phyloP scores from a whole-genome alignment of 257 asterid species.

The Penstemon eatonii region DNA sequence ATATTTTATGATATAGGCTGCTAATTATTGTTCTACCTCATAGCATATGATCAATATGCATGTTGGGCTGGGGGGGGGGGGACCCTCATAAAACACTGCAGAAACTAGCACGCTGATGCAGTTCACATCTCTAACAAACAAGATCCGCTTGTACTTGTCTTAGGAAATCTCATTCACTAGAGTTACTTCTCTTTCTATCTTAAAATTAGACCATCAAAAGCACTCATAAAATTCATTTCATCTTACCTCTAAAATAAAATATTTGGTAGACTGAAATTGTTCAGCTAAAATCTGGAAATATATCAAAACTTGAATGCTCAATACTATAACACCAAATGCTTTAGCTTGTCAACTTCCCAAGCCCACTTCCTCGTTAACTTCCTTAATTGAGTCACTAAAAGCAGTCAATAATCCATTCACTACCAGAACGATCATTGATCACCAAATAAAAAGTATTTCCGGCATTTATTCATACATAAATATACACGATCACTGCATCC shows the following conservation, averaged over 20 bases:
- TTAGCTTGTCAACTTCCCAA: background rate
- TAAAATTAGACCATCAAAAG: background rate
- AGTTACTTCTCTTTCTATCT: slow-evolving; percentile 15
- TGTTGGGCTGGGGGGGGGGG: background rate
- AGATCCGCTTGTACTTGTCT: slow-evolving; percentile 9
- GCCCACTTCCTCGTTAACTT: background rate
- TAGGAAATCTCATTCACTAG: slow-evolving; percentile 13
- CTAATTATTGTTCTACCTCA: background rate
- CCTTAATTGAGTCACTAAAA: background rate
- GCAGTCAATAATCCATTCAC: slow-evolving; percentile 16
- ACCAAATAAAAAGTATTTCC: slow-evolving; percentile 2
- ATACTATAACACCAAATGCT: background rate
- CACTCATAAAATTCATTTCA: background rate
- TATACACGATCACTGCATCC: background rate
- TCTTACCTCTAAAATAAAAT: slow-evolving; percentile 4
- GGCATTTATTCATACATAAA: background rate
- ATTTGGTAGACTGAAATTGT: slow-evolving; percentile 2
- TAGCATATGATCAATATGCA: background rate
- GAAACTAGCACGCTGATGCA: slow-evolving; percentile 1
- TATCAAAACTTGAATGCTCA: too few species aligned
- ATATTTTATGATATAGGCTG: background rate
- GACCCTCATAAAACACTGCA: slow-evolving; percentile 1
- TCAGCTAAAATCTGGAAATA: background rate
- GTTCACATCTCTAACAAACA: slow-evolving; percentile 9
- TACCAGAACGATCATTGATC: slow-evolving; percentile 4